Base-by-base conservation (phyloP, 768 basidiomycete genomes). In the Suillus bovinus region DNA sequence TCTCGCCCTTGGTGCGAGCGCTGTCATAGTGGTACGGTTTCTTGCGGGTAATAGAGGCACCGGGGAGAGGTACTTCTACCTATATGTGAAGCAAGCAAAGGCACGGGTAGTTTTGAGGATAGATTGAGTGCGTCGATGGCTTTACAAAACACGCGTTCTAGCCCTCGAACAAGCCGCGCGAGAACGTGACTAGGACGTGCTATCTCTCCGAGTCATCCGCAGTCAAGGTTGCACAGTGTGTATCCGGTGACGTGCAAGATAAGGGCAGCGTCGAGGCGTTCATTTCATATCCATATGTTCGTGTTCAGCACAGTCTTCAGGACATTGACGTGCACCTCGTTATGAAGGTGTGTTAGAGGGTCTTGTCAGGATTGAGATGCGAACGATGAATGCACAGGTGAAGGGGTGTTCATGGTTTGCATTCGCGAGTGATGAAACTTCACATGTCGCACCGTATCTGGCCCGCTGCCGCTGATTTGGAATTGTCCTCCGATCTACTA, bases 21-120 rank as follows among this genome's bases (percentile, higher is more conserved):
- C 94, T 5, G 94, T 99, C 58, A 98, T 99, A 96, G 98, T 99
- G 97, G 97, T 97, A 53, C 90, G 94, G 11, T 77, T 99, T 53
- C 82, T 99, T 31, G 97, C 96, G 2, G 96, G 96, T 34, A 99
- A 89, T 93, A 64, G 96, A 99, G 76, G 94, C 95, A 0, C 97
- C 97, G 0, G 96, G n/a, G 97, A 68, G 95, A 99, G n/a, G 79
- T 99, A 96, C 81, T 99, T 97, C 76, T 99, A 96, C 78, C 96
- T 98, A 72, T 96, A 98, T 66, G 96, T 97, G 64, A 97, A 97
- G 81, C 89, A 96, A 54, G 94, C 99, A 73, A 99, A 99, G 96
- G 96, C 6, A 99, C 99, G 96, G 96, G 96, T 24, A 91, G 89
- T 70, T 81, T 98, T 70, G 93, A 96, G 67, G 87, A 88, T 41